Conservation (phyloP, 2,329 filamentous ascomycete genomes). For the Alternaria burnsii region DNA sequence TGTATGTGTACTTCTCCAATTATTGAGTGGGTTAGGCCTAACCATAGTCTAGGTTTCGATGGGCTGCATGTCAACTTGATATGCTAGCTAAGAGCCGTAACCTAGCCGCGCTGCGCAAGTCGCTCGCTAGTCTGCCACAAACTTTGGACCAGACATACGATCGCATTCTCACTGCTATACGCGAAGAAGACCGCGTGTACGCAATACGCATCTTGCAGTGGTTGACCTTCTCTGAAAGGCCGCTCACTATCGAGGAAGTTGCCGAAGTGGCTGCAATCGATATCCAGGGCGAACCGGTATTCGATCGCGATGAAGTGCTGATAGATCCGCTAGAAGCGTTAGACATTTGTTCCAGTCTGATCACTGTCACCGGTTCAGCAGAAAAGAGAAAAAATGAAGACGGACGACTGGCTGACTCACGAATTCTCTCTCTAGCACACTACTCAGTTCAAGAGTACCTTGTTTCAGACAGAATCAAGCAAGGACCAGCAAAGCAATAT, state of each 20-base stretch:
- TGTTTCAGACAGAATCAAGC: neutral
- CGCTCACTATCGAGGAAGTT: conserved; percentile 33
- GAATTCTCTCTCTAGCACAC: neutral
- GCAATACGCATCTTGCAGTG: conserved; percentile 36
- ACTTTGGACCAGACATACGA: conserved; percentile 42
- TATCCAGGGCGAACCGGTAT: conserved; percentile 30
- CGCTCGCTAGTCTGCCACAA: conserved; percentile 30
- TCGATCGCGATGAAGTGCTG: conserved; percentile 47
- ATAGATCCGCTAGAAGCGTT: conserved; percentile 45
- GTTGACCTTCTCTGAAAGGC: conserved; percentile 34
- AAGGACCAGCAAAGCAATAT: neutral
- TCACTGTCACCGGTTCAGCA: conserved; percentile 25
- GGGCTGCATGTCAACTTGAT: conserved; percentile 39
- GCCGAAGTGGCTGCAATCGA: conserved; percentile 41
- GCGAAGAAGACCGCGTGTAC: conserved; percentile 23
- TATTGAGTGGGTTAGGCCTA: conserved; percentile 3
- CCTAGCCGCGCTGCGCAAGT: conserved; percentile 23
- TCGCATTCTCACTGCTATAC: conserved; percentile 35
- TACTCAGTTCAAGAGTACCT: neutral
- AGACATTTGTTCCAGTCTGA: conserved; percentile 44
- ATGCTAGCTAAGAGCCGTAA: conserved; percentile 30
- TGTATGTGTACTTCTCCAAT: conserved; percentile 22
- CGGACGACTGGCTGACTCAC: neutral
- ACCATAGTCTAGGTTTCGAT: conserved; percentile 35
- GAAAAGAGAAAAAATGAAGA: too few relatives aligned